Percentiles rank a stretch among this genome's conserved stretches.
These are phyloP conservation scores for Saccharomycopsis malanga DNA, from an alignment of 805 yeast species.

Conservation along the genomic window DNA sequence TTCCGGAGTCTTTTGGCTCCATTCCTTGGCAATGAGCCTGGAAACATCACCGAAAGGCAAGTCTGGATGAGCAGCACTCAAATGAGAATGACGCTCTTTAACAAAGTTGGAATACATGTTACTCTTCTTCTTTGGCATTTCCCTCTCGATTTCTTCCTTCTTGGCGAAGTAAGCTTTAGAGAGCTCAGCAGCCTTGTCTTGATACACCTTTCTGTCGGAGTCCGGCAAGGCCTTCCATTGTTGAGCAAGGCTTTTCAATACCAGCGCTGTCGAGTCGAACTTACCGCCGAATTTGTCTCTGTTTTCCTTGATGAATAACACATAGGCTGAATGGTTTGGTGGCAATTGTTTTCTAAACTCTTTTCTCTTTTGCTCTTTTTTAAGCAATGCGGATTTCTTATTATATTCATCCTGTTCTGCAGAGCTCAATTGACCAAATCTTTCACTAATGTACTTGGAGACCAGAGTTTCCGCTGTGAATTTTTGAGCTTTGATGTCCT, in stretches of 20 bases:
- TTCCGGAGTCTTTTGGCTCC: conserved; percentile 2
- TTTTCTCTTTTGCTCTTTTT: conserved; percentile 4
- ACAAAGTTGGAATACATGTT: conserved; percentile 3
- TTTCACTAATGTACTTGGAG: conserved; percentile 1
- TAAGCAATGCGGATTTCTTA: neutral
- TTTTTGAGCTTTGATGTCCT: conserved; percentile 12
- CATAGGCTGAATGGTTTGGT: conserved; percentile 8
- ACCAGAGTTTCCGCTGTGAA: conserved; percentile 11
- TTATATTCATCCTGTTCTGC: conserved; percentile 4
- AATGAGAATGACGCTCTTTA: neutral
- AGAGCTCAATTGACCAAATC: conserved; percentile 1
- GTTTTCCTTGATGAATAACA: conserved; percentile 13
- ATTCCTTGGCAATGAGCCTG: conserved; percentile 1
- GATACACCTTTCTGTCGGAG: conserved; percentile 7
- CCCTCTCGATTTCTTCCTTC: conserved; percentile 8
- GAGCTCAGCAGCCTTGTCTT: conserved; percentile 4
- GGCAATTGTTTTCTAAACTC: conserved; percentile 12
- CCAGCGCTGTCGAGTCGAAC: neutral
- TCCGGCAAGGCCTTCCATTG: conserved; percentile 13
- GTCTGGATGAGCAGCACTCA: neutral
- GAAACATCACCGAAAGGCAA: neutral
- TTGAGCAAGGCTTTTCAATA: conserved; percentile 8
- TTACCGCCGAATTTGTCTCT: neutral
- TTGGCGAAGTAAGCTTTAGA: conserved; percentile 10
- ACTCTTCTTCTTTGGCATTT: neutral